Conservation (phyloP, 805 yeast genomes). For the Wilhelminamyces savonicus region DNA sequence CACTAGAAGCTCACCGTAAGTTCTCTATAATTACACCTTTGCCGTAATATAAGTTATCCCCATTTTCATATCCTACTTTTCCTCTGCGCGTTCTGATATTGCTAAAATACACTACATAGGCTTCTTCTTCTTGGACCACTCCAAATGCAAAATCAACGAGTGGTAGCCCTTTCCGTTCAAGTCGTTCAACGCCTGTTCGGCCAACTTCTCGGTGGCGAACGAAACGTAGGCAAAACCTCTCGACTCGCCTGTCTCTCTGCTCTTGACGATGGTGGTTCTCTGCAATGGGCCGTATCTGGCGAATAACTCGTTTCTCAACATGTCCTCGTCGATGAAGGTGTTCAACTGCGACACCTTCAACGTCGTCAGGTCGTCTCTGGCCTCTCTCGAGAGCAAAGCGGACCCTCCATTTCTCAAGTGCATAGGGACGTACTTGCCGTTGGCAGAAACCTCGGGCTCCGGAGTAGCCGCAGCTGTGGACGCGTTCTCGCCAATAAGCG, state of each 20-base stretch:
- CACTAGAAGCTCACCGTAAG: too few species aligned
- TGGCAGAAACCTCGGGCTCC: conserved; percentile 13
- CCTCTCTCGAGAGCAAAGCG: conserved; percentile 34
- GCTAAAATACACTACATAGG: too few species aligned
- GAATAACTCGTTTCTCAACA: conserved; percentile 66
- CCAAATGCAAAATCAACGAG: conserved; percentile 62
- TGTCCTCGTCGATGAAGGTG: conserved; percentile 75
- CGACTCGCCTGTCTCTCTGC: conserved; percentile 83
- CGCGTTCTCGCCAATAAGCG: conserved; percentile 45
- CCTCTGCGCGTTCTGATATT: too few species aligned
- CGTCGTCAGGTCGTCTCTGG: conserved; percentile 81
- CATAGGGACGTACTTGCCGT: conserved; percentile 38
- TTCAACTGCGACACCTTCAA: conserved; percentile 89
- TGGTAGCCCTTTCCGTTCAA: conserved; percentile 90
- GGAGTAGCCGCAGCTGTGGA: conserved; percentile 32
- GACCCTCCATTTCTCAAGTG: conserved; percentile 39
- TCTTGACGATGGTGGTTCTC: conserved; percentile 80
- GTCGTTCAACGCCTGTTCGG: conserved; percentile 68
- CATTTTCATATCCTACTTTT: too few species aligned
- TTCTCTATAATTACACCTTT: too few species aligned
- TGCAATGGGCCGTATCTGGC: conserved; percentile 59
- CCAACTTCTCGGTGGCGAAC: conserved; percentile 59
- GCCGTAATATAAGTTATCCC: too few species aligned
- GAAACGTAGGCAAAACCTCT: conserved; percentile 95
- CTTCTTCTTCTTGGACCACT: conserved; percentile 43